phyloP scores from a whole-genome alignment of 352 stramenopile genomes.

The Elongisporangium anandrum region DNA sequence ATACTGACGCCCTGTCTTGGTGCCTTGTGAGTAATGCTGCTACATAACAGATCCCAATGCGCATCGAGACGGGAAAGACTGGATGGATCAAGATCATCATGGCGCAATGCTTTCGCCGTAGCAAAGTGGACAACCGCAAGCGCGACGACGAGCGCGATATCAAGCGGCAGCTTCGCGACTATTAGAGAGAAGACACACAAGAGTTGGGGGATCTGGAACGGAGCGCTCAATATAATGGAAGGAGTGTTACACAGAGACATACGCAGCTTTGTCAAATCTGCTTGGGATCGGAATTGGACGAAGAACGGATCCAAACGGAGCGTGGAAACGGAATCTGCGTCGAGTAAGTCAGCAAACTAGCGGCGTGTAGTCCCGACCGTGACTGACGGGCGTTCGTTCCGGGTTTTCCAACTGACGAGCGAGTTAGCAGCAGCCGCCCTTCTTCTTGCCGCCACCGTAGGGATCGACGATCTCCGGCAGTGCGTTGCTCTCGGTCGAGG shows the following conservation, averaged over 20 bases:
- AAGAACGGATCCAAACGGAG: too few relatives aligned
- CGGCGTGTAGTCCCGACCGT: too few relatives aligned
- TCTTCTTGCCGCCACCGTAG: constrained; percentile 82
- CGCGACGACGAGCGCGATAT: constrained; percentile 71
- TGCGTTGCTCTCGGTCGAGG: constrained; percentile 72
- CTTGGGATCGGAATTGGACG: too few relatives aligned
- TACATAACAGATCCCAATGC: constrained; percentile 53
- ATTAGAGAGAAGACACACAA: constrained; percentile 17
- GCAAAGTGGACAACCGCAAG: constrained; percentile 68
- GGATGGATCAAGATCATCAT: constrained; percentile 86
- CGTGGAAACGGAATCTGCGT: neutral
- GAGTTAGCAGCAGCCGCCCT: constrained; percentile 70
- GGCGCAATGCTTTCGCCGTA: constrained; percentile 60
- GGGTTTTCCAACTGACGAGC: neutral
- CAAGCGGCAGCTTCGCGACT: constrained; percentile 74
- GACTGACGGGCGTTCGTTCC: too few relatives aligned
- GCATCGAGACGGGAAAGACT: constrained; percentile 67
- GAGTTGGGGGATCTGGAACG: neutral
- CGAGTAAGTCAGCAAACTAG: constrained; percentile 4
- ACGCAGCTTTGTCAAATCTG: too few relatives aligned
- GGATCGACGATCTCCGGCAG: constrained; percentile 83
- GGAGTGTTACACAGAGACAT: too few relatives aligned
- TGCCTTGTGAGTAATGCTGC: neutral
- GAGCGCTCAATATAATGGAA: constrained; percentile 1
- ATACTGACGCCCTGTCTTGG: neutral